Base-by-base conservation (phyloP, 805 yeast species). In the Saccharomycopsis vini region DNA sequence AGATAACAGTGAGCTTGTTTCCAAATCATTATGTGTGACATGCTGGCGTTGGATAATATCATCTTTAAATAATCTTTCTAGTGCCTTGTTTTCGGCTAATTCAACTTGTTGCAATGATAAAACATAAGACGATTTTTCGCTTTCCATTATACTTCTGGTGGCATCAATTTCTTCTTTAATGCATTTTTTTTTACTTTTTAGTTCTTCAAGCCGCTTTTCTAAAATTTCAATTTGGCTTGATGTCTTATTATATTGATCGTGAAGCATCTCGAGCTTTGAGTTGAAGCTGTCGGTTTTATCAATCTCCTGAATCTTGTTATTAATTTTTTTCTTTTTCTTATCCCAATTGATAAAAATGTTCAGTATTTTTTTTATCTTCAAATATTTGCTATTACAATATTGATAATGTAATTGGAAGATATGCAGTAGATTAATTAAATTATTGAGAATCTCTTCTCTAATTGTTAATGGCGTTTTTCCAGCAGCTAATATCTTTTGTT, bases 281-380 rank as follows among this genome's bases (percentile, higher is more conserved):
- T 20, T 36, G 30, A 39, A 36, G 5, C 12, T 33, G 16, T 31
- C 29, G 23, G 36, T 37, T 9, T 33, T n/a, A 23, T 45, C 46
- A 22, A 48, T 45, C 15, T 42, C 37, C 3, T 12, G 15, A 5
- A 45, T 33, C 35, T 45, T 36, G 4, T 39, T 33, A 6, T 16
- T 3, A 5, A 39, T 16, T 30, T 37, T 20, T 7, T 5, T 12
- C 22, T 45, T 48, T 33, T 39, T 36, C 6, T 31, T 32, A 19
- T 45, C 45, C 51, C 51, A 48, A 5, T 16, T 23, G 2, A 42
- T 30, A 37, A 48, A 48, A 13, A 23, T 39, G 2, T 36, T 4
- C 15, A 42, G 28, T 22, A 45, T 26, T 32, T 28, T 31, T n/a
- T 39, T 31, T 19, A 19, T 21, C 13, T n/a, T 21, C 10, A 26